These are phyloP conservation scores for Rosa persica DNA, from an alignment of 306 rosid genomes.

Conservation along the genomic window DNA sequence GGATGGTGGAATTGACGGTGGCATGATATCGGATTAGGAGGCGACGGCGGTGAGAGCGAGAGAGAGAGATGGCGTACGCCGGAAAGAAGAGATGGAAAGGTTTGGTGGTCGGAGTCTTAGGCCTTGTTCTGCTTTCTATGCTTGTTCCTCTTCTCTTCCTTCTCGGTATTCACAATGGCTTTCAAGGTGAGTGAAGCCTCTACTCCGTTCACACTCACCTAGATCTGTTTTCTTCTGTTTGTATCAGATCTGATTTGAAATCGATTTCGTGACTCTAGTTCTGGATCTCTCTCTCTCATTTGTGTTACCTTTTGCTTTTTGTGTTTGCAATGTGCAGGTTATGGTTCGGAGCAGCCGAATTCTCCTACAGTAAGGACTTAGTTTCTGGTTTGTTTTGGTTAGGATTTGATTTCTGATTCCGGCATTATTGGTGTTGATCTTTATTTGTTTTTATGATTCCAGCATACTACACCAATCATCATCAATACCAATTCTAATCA, in stretches of 20 bases:
- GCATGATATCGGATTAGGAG: conserved; percentile 15
- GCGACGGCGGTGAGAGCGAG: conserved; percentile 28
- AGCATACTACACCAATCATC: conserved; percentile 31
- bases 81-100: conserved; percentile 89
- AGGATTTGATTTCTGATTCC: conserved; percentile 8
- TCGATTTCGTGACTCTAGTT: neutral
- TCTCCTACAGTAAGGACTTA: conserved; percentile 62
- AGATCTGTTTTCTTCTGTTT: conserved; percentile 47
- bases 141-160: conserved; percentile 92
- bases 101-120: conserved; percentile 78
- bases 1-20: neutral
- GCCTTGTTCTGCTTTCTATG: conserved; percentile 89
- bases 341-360: conserved; percentile 57
- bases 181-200: conserved; percentile 51
- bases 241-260: conserved; percentile 21
- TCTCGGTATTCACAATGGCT: conserved; percentile 92
- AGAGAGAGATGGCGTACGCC: conserved; percentile 52
- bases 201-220: conserved; percentile 2
- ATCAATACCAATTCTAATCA: conserved; percentile 17
- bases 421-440: conserved; percentile 19
- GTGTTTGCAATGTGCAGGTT: conserved; percentile 51
- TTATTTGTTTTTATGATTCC: conserved; percentile 5
- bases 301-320: neutral
- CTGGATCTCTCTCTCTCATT: conserved; percentile 4
- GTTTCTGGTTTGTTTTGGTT: conserved; percentile 18